These are phyloP conservation scores for Marasmius sp. DNA, from an alignment of 1,284 basidiomycete genomes.

Conservation along the genomic window DNA sequence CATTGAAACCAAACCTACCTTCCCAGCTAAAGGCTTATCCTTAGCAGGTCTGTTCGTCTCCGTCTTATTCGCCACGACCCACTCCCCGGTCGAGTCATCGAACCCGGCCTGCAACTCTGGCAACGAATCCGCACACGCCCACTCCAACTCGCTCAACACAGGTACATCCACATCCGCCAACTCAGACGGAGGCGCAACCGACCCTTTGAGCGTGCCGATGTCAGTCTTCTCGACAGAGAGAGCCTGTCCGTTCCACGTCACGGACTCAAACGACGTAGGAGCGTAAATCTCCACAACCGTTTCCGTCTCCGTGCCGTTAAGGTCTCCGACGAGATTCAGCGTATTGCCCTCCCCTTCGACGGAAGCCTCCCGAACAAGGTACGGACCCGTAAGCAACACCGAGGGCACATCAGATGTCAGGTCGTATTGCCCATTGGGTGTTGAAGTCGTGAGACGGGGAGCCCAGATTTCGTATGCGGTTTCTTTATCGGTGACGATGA, in stretches of 20 bases:
- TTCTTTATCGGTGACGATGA: conserved; percentile 41
- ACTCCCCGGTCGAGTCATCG: conserved; percentile 34
- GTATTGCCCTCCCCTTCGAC: conserved; percentile 23
- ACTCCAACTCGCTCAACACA: conserved; percentile 31
- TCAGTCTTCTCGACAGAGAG: conserved; percentile 23
- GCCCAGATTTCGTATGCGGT: conserved; percentile 42
- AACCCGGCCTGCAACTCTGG: conserved; percentile 38
- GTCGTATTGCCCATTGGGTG: conserved; percentile 27
- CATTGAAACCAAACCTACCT: conserved; percentile 21
- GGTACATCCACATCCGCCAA: conserved; percentile 28
- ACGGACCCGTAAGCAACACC: conserved; percentile 45
- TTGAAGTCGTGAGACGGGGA: conserved; percentile 25
- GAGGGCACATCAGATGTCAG: conserved; percentile 31
- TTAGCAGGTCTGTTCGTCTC: conserved; percentile 37
- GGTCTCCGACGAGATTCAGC: conserved; percentile 39
- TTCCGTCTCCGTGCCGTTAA: conserved; percentile 38
- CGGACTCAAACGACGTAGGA: not conserved
- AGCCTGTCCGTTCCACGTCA: not conserved
- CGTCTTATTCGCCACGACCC: conserved; percentile 45
- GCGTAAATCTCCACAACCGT: conserved; percentile 9
- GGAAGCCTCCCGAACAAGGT: conserved; percentile 43
- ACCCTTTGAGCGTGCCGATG: conserved; percentile 30
- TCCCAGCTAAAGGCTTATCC: conserved; percentile 34
- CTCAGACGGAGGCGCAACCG: conserved; percentile 22
- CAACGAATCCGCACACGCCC: conserved; percentile 42